Evolutionary conservation across 768 basidiomycete species (phyloP), one percentile per base, ranked within the genome.

Genomic region (Lactarius sanguifluus): DNA sequence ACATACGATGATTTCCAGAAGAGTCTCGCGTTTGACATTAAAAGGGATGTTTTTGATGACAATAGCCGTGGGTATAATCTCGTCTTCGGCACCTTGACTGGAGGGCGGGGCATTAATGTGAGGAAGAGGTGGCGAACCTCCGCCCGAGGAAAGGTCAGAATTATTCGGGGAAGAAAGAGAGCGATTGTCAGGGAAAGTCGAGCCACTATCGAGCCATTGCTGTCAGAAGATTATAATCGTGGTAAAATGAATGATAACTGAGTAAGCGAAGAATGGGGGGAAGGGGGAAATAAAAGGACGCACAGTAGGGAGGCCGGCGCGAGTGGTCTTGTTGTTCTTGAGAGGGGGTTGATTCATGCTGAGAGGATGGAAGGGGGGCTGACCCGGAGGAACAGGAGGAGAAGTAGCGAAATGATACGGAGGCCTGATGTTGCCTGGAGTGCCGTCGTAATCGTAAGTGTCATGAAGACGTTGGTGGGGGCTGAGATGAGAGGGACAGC

Each of bases 41-140:
- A 99, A 99, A 71, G 96, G 96, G 81, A 99, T 99, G 82, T 98
- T 98, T 86, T 99, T 99, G 78, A 99, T 98, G 75, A 99, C 97
- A 74, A 99, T 98, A 62, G 97, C 97, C 12, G 96, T 98, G 63
- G 96, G 96, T 79, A 98, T 98, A 77, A 97, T 84, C 77, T 97
- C 95, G 78, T 97, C 94, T 72, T 94, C 92, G 52, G 76, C 72
- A 66, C 79, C 83, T 74, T 79, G 81, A 65, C 77, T 78, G 57
- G 86, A 83, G 15, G 85, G 77, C 28, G 86, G 76, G 50, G 84
- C 72, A 58, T 74, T 72, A 66, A 80, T 74, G 62, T 77, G 77
- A 32, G 77, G 74, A 74, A 79, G 73, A 70, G 91, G 90, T 55
- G 91, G 91, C 41, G 92, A 92, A 68, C 90, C 90, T 75, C 90